A percentile compares a stretch with the other conserved stretches of the same genome.
Evolutionary conservation across 2,329 filamentous ascomycete species (phyloP).

Genomic region (Botrytis pseudocinerea): DNA sequence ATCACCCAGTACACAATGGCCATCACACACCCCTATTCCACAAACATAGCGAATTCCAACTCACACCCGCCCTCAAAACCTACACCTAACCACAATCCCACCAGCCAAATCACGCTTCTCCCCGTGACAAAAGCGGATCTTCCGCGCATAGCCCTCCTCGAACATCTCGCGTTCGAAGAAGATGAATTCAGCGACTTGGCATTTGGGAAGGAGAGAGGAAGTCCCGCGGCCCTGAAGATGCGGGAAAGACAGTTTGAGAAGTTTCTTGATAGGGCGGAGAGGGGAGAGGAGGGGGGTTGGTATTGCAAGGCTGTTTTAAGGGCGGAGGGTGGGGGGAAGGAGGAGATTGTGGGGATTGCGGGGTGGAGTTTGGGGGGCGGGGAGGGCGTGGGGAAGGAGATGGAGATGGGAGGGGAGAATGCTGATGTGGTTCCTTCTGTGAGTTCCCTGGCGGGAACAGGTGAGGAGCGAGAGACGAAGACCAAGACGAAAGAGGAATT

Average conservation of each 20-base stretch:
- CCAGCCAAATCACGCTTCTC: neutral
- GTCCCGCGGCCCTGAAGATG: conserved; percentile 2
- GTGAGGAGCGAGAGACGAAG: neutral
- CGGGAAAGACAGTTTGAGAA: conserved; percentile 13
- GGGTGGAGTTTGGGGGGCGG: conserved; percentile 27
- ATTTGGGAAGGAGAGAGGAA: conserved; percentile 20
- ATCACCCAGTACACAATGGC: neutral
- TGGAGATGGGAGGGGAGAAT: conserved; percentile 4
- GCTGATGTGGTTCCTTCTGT: conserved; percentile 10
- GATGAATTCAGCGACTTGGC: conserved; percentile 28
- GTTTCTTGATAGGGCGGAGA: neutral
- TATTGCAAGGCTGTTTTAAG: conserved; percentile 30
- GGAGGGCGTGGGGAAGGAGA: neutral
- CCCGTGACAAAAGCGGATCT: conserved; percentile 15
- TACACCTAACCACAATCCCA: neutral
- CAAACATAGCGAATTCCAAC: neutral
- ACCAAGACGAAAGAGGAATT: conserved; percentile 4
- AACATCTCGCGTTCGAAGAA: conserved; percentile 23
- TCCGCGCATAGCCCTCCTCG: conserved; percentile 19
- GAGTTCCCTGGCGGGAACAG: too few species aligned
- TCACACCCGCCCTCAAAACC: neutral
- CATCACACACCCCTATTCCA: neutral
- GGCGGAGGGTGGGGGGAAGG: neutral
- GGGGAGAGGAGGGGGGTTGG: neutral
- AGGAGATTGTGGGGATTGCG: conserved; percentile 32